A percentile compares a stretch with the other conserved stretches of the same genome.
Conservation (phyloP, 768 basidiomycete genomes). For the Asterophora parasitica region DNA sequence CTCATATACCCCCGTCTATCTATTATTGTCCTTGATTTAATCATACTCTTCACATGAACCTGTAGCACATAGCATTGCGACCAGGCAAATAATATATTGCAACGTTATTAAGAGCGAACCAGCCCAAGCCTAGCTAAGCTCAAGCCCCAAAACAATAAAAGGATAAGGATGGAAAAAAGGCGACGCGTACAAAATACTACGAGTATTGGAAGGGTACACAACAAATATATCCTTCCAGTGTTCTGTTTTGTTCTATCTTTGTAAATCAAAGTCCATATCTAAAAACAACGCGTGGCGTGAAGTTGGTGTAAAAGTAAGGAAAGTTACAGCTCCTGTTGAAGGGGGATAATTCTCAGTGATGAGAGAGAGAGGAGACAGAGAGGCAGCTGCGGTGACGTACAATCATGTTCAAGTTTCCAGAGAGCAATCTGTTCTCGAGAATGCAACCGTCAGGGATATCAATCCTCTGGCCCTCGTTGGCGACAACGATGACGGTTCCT, state of each 20-base stretch:
- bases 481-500: constrained; percentile 86
- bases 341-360: not conserved
- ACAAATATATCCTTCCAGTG: constrained; percentile 7
- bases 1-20: too few species aligned
- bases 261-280: constrained; percentile 12
- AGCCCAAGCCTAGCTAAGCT: too few species aligned
- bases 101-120: constrained; percentile 5
- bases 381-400: constrained; percentile 27
- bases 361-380: not conserved
- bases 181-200: constrained; percentile 1
- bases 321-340: constrained; percentile 27
- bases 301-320: not conserved
- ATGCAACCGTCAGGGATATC: constrained; percentile 81
- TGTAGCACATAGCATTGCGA: too few species aligned
- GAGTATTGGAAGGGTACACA: not conserved
- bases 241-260: constrained; percentile 7
- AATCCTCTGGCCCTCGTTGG: constrained; percentile 79
- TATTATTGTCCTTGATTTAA: too few species aligned
- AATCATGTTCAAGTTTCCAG: constrained; percentile 84
- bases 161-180: not conserved
- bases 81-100: too few species aligned
- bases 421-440: constrained; percentile 73
- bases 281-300: not conserved
- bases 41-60: not conserved
- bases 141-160: not conserved